A percentile compares a stretch with the other conserved stretches of the same genome.
Conservation (phyloP, 148 eudicot species). For the Chenopodium quinoa region DNA sequence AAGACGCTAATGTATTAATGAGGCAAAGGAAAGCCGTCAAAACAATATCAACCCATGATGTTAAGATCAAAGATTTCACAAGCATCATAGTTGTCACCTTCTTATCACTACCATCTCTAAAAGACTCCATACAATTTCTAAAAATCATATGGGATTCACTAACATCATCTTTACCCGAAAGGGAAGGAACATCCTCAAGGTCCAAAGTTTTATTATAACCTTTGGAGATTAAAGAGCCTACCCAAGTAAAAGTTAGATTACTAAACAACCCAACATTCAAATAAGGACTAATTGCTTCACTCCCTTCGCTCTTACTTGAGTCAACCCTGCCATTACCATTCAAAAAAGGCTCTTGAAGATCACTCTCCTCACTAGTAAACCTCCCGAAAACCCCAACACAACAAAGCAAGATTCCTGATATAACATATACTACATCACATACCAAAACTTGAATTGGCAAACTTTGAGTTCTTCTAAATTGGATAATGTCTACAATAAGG, state of each 20-base stretch:
- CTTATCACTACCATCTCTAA: constrained; percentile 26
- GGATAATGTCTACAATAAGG: constrained; percentile 42
- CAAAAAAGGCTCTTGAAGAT: constrained; percentile 50
- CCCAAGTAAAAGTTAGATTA: constrained; percentile 56
- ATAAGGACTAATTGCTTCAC: constrained; percentile 46
- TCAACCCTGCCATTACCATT: constrained; percentile 38
- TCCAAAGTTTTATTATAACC: constrained; percentile 61
- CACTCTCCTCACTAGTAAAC: constrained; percentile 20
- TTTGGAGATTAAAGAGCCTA: constrained; percentile 42
- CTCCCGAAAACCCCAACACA: constrained; percentile 36
- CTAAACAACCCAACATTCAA: constrained; percentile 42
- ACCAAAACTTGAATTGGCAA: constrained; percentile 36
- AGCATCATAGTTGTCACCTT: constrained; percentile 44
- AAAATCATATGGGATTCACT: constrained; percentile 39
- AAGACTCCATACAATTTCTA: constrained; percentile 32
- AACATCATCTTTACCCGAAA: constrained; percentile 45
- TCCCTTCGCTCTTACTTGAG: constrained; percentile 20
- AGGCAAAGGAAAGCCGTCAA: constrained; percentile 41
- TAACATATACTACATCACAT: constrained; percentile 41
- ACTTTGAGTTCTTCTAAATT: constrained; percentile 21
- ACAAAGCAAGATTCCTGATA: constrained; percentile 43
- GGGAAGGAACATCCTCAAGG: constrained; percentile 73
- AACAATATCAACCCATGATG: constrained; percentile 47
- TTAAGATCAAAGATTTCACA: constrained; percentile 46
- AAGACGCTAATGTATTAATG: constrained; percentile 38